phyloP scores from a whole-genome alignment of 352 stramenopile species.

The Phytophthora brassicae region DNA sequence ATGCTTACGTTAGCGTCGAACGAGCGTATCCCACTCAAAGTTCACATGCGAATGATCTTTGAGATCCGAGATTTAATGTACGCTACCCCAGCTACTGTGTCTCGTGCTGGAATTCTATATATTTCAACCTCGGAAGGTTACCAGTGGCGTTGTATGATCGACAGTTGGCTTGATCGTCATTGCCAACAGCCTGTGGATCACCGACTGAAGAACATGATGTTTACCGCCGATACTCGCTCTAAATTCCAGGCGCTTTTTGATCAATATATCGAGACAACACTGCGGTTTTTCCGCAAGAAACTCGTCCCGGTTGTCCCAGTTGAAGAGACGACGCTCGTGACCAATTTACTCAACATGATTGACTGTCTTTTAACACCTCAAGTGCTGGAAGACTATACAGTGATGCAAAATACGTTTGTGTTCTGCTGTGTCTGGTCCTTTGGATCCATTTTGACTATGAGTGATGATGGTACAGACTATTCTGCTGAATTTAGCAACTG shows the following conservation, averaged over 20 bases:
- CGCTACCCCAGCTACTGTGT: slow-evolving; percentile 94
- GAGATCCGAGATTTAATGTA: slow-evolving; percentile 96
- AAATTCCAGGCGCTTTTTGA: slow-evolving; percentile 91
- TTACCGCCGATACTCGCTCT: slow-evolving; percentile 67
- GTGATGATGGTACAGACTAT: slow-evolving; percentile 95
- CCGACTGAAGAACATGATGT: slow-evolving; percentile 74
- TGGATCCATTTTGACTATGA: slow-evolving; percentile 90
- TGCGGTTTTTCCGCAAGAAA: slow-evolving; percentile 94
- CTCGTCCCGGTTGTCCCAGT: slow-evolving; percentile 91
- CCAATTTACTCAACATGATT: slow-evolving; percentile 94
- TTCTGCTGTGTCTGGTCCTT: slow-evolving; percentile 97
- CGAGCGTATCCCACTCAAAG: slow-evolving; percentile 95
- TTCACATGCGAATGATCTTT: slow-evolving; percentile 98
- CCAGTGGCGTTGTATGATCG: slow-evolving; percentile 95
- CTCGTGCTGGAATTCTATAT: slow-evolving; percentile 94
- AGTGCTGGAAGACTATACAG: slow-evolving; percentile 70
- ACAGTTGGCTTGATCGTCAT: slow-evolving; percentile 90
- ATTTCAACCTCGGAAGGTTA: slow-evolving; percentile 95
- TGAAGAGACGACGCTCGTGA: slow-evolving; percentile 93
- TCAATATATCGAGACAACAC: slow-evolving; percentile 91
- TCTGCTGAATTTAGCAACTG: slow-evolving; percentile 94
- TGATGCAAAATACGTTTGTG: slow-evolving; percentile 93
- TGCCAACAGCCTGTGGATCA: slow-evolving; percentile 64
- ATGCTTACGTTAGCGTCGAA: slow-evolving; percentile 97
- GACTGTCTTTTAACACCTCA: slow-evolving; percentile 87